Percentiles rank a stretch among this genome's conserved stretches.
Conservation (phyloP, 2,329 filamentous ascomycete genomes). For the Didymella keratinophila region DNA sequence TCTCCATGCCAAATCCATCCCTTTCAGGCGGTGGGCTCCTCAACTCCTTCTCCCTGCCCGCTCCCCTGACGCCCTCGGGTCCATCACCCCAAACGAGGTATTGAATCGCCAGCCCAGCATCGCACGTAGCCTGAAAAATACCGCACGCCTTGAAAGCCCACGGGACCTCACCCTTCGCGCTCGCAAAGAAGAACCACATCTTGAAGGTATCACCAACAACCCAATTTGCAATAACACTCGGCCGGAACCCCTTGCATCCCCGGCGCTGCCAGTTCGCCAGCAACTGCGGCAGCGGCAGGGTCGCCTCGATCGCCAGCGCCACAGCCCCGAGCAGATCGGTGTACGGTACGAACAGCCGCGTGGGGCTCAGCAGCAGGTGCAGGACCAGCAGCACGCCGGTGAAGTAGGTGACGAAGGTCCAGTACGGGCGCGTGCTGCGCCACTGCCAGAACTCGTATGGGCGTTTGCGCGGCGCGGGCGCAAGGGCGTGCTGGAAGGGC, state of each 20-base stretch:
- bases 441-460: conserved; percentile 87
- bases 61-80: conserved; percentile 19
- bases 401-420: conserved; percentile 77
- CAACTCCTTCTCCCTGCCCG: conserved; percentile 32
- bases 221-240: conserved; percentile 80
- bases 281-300: conserved; percentile 82
- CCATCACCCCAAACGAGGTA: conserved; percentile 60
- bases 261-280: conserved; percentile 71
- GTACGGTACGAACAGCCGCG: conserved; percentile 69
- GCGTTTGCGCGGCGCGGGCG: conserved; percentile 53
- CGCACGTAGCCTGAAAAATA: conserved; percentile 80
- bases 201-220: conserved; percentile 84
- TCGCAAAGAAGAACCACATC: conserved; percentile 79
- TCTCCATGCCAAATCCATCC: conserved; percentile 25
- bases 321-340: conserved; percentile 73
- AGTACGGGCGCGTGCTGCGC: conserved; percentile 78
- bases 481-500: conserved; percentile 67
- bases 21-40: conserved; percentile 34
- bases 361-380: conserved; percentile 71
- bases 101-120: conserved; percentile 76
- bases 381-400: conserved; percentile 66
- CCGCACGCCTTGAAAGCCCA: conserved; percentile 83
- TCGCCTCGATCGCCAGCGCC: conserved; percentile 81
- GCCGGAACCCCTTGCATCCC: conserved; percentile 79
- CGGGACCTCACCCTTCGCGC: conserved; percentile 71